Conservation (phyloP, 169 alveolate species). For the Plasmodium vivax region DNA sequence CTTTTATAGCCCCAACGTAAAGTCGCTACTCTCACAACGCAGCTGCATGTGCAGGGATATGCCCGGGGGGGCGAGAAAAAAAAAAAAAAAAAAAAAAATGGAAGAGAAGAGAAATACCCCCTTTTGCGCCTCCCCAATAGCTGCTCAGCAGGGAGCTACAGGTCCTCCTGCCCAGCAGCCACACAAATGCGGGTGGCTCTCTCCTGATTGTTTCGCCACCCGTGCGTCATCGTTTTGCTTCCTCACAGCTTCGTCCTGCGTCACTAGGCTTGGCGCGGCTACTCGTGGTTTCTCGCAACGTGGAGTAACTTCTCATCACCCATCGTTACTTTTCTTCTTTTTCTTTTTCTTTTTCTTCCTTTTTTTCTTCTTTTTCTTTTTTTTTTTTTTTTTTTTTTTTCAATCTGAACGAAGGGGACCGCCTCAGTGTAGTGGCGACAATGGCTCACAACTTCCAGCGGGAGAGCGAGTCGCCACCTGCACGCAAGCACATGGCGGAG, state of each 20-base stretch:
- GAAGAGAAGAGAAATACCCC: neutral
- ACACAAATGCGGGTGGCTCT: neutral
- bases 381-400: no score
- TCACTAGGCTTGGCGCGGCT: neutral
- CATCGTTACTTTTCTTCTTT: neutral
- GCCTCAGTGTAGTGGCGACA: neutral
- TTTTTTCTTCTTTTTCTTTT: no score
- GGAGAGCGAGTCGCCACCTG: neutral
- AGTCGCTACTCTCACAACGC: neutral
- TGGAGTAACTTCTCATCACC: neutral
- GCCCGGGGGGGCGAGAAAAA: neutral
- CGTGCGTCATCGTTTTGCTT: neutral
- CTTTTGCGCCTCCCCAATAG: neutral
- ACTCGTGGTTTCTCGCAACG: neutral
- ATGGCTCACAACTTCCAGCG: neutral
- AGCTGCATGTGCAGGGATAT: neutral
- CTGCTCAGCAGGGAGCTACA: neutral
- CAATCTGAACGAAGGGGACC: neutral
- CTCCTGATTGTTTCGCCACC: neutral
- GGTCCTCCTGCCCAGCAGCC: neutral
- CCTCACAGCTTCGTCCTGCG: neutral
- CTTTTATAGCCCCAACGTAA: neutral
- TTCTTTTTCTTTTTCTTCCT: neutral
- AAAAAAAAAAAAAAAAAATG: neutral
- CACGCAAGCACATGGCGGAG: neutral